Evolutionary conservation across 1,284 basidiomycete species (phyloP).

Genomic region (Fistulinella staudtii): DNA sequence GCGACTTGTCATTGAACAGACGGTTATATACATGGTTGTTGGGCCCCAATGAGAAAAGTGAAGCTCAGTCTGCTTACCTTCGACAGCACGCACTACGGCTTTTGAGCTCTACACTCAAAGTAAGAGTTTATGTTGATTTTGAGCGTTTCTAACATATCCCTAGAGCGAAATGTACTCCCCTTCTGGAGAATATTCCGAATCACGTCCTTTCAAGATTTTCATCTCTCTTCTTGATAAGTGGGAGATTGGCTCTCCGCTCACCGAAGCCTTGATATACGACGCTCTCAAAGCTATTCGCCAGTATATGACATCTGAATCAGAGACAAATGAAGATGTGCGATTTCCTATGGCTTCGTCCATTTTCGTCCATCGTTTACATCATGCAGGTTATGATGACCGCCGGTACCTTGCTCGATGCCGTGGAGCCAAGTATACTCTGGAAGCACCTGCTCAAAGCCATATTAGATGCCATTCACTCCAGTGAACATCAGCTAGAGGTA

Average conservation of each 20-base stretch:
- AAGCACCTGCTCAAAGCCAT: slow-evolving; percentile 63
- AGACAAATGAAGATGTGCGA: slow-evolving; percentile 61
- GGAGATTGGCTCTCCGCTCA: slow-evolving; percentile 87
- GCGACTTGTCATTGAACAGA: slow-evolving; percentile 91
- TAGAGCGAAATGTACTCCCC: slow-evolving; percentile 74
- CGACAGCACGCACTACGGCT: slow-evolving; percentile 65
- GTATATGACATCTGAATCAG: slow-evolving; percentile 48
- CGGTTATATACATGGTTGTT: slow-evolving; percentile 93
- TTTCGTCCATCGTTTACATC: slow-evolving; percentile 9
- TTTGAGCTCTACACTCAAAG: slow-evolving; percentile 65
- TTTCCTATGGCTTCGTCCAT: slow-evolving; percentile 1
- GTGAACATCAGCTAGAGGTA: slow-evolving; percentile 47
- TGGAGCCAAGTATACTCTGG: slow-evolving; percentile 90
- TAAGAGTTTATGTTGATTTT: slow-evolving; percentile 27
- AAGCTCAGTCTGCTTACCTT: slow-evolving; percentile 71
- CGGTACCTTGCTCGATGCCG: slow-evolving; percentile 86
- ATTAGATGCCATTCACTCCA: slow-evolving; percentile 47
- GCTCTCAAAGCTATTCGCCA: slow-evolving; percentile 68
- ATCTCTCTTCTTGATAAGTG: slow-evolving; percentile 95
- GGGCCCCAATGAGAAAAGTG: slow-evolving; percentile 73
- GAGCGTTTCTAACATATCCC: slow-evolving; percentile 3
- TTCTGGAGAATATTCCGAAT: slow-evolving; percentile 67
- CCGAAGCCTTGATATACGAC: slow-evolving; percentile 76
- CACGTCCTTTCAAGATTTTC: slow-evolving; percentile 92
- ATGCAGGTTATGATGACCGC: slow-evolving; percentile 77